A percentile compares a stretch with the other conserved stretches of the same genome.
Evolutionary conservation across 2,329 filamentous ascomycete species (phyloP).

Genomic region (Talaromyces piceae): DNA sequence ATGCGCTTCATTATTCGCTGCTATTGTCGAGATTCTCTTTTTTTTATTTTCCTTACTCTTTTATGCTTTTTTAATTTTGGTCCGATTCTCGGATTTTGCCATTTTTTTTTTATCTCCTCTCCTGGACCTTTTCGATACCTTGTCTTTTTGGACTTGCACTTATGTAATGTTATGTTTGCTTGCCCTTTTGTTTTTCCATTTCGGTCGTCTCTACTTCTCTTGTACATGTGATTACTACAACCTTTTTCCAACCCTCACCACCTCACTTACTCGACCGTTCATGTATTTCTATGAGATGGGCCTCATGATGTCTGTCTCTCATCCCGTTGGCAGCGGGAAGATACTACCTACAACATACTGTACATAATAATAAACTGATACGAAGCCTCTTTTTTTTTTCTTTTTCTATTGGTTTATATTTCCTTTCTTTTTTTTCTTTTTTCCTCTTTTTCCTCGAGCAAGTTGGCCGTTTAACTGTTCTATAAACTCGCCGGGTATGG

Average conservation of each 20-base stretch:
- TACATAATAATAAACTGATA: constrained; percentile 1
- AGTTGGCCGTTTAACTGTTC: too few species aligned
- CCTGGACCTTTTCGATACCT: constrained; percentile 3
- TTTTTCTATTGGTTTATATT: not conserved
- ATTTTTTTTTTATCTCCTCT: not conserved
- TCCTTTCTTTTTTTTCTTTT: not conserved
- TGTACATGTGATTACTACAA: constrained; percentile 12
- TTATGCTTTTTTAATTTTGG: not conserved
- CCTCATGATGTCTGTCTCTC: not conserved
- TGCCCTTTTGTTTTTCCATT: not conserved
- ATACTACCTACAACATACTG: not conserved
- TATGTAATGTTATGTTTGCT: not conserved
- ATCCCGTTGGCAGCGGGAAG: not conserved
- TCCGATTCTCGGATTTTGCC: not conserved
- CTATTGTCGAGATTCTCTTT: not conserved
- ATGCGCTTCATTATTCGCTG: not conserved
- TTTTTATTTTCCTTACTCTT: constrained; percentile 8
- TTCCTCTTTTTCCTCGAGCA: too few species aligned
- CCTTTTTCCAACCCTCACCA: not conserved
- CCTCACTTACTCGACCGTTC: not conserved
- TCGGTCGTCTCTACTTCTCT: not conserved
- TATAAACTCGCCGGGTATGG: not conserved
- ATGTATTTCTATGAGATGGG: not conserved
- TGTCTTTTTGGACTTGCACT: not conserved
- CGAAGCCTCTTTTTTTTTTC: constrained; percentile 1